phyloP scores from a whole-genome alignment of 805 yeast species.

The Huiozyma sinensis region DNA sequence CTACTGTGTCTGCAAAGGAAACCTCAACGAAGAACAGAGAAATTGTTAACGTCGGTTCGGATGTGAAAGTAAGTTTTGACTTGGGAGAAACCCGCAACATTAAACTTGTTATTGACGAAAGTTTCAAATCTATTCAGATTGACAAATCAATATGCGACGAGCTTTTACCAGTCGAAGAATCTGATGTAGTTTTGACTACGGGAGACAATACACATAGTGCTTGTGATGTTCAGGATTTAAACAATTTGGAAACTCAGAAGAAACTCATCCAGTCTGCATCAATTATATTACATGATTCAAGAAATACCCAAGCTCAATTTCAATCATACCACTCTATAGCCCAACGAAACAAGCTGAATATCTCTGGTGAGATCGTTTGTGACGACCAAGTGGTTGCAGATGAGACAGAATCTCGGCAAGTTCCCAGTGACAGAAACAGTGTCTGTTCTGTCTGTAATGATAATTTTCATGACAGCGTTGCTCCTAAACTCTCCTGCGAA shows the following conservation, averaged over 20 bases:
- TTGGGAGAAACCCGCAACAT: background rate
- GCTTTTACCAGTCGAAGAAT: background rate
- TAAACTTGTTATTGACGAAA: background rate
- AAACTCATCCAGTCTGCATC: no score
- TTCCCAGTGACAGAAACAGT: no score
- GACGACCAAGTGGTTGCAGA: no score
- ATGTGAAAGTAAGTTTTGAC: background rate
- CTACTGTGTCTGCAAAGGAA: background rate
- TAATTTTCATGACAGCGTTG: slow-evolving; percentile 8
- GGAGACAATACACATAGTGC: no score
- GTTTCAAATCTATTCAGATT: slow-evolving; percentile 1
- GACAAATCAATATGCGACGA: background rate
- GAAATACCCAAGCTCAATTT: no score
- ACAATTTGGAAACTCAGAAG: no score
- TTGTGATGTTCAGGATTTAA: no score
- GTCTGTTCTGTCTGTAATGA: slow-evolving; percentile 53
- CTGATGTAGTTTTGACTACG: slow-evolving; percentile 7
- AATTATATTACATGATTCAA: no score
- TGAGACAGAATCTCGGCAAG: no score
- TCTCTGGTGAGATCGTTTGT: no score
- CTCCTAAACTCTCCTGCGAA: slow-evolving; percentile 36
- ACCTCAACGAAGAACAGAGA: background rate
- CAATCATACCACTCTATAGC: no score
- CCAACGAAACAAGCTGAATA: no score
- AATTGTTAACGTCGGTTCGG: background rate